phyloP scores from a whole-genome alignment of 768 basidiomycete genomes.

The Hirschioporus abietinus region DNA sequence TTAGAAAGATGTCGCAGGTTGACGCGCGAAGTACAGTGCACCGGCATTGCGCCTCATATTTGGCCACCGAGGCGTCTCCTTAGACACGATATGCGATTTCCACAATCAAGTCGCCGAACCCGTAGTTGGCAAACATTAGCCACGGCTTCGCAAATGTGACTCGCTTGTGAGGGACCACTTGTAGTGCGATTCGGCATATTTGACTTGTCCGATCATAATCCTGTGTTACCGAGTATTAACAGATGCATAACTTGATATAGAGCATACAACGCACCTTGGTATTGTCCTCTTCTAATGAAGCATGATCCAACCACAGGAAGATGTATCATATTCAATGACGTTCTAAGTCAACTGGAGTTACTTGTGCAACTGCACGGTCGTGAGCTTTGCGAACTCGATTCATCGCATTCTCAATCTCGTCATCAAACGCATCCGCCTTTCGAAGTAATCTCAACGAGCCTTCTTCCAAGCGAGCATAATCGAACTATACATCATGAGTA shows the following conservation, averaged over 20 bases:
- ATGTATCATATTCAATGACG: constrained; percentile 88
- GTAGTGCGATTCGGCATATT: constrained; percentile 86
- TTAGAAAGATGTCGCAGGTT: background rate
- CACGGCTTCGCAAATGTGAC: constrained; percentile 98
- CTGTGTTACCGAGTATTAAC: constrained; percentile 30
- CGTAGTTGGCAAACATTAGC: constrained; percentile 87
- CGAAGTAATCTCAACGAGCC: constrained; percentile 71
- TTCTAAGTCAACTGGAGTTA: constrained; percentile 92
- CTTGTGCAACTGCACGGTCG: constrained; percentile 91
- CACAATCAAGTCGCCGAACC: constrained; percentile 63
- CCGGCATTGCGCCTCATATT: background rate
- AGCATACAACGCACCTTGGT: constrained; percentile 56
- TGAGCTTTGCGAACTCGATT: constrained; percentile 87
- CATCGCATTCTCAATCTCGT: constrained; percentile 58
- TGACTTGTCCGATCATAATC: constrained; percentile 83
- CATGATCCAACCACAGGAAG: constrained; percentile 93
- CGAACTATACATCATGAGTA: constrained; percentile 99
- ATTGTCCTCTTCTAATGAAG: constrained; percentile 94
- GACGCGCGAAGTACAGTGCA: too few species aligned
- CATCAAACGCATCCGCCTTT: constrained; percentile 67
- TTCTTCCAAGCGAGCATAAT: constrained; percentile 91
- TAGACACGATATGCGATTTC: background rate
- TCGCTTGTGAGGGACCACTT: constrained; percentile 89
- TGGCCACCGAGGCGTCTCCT: background rate
- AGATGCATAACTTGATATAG: background rate